Conservation (phyloP, 2,329 filamentous ascomycete genomes). For the Alternaria viburni region DNA sequence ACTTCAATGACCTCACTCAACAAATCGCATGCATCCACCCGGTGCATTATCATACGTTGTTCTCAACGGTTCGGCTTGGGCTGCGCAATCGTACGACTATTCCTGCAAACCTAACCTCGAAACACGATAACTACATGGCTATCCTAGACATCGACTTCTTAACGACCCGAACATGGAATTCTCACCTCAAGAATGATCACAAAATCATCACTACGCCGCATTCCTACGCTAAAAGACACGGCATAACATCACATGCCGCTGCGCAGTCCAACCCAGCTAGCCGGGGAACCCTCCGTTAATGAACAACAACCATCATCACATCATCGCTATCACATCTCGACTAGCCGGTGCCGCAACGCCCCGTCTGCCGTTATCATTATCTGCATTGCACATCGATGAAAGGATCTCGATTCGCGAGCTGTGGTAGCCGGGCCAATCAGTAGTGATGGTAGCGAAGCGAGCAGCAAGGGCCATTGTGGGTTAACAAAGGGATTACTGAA, state of each 20-base stretch:
- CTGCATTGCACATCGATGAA: background rate
- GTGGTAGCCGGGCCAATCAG: background rate
- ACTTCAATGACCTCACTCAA: background rate
- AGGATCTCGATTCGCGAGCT: background rate
- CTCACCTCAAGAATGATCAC: background rate
- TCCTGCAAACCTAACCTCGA: background rate
- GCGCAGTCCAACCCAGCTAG: background rate
- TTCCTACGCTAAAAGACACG: background rate
- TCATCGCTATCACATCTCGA: background rate
- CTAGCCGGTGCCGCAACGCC: background rate
- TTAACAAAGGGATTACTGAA: background rate
- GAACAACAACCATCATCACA: background rate
- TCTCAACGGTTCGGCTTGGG: background rate
- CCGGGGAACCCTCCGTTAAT: background rate
- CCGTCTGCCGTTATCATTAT: background rate
- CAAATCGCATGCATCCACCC: background rate
- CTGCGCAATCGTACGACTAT: background rate
- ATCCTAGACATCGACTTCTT: background rate
- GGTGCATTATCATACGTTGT: background rate
- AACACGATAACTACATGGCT: background rate
- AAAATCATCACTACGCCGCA: background rate
- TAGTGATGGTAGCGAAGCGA: background rate
- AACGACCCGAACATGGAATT: background rate
- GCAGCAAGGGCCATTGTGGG: background rate
- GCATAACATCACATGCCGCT: background rate